These are phyloP conservation scores for Aureobasidium sp. DNA, from an alignment of 2,329 filamentous ascomycete genomes.

Conservation along the genomic window DNA sequence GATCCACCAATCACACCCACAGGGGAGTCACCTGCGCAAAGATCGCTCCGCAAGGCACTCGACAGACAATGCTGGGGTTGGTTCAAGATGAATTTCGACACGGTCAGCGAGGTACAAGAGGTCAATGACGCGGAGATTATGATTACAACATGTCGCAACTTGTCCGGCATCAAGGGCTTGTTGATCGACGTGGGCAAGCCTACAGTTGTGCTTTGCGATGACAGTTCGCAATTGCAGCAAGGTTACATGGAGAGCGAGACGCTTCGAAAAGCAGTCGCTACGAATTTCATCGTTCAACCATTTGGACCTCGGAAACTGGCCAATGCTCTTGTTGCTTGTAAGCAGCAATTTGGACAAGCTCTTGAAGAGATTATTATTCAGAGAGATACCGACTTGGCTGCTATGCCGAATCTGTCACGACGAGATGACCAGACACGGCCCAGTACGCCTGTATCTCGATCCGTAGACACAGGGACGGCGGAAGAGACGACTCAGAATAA, in stretches of 20 bases:
- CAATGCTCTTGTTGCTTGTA: background rate
- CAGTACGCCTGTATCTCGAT: no score
- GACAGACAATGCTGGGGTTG: slow-evolving; percentile 2
- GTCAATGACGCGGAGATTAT: background rate
- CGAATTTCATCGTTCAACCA: slow-evolving; percentile 15
- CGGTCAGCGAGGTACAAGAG: background rate
- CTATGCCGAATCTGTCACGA: background rate
- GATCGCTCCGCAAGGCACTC: background rate
- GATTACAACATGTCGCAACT: background rate
- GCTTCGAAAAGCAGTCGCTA: background rate
- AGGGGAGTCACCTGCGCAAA: background rate
- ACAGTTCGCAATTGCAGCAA: background rate
- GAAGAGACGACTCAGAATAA: background rate
- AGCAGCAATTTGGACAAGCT: background rate
- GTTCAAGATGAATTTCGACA: slow-evolving; percentile 6
- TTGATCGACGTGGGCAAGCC: slow-evolving; percentile 1
- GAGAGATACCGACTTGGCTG: background rate
- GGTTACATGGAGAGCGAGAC: background rate
- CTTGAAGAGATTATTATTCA: background rate
- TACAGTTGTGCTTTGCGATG: slow-evolving; percentile 20
- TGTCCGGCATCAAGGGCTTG: background rate
- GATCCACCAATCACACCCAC: background rate
- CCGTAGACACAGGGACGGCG: background rate
- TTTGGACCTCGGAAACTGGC: slow-evolving; percentile 16
- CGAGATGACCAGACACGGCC: background rate